Percentiles rank a stretch among this genome's conserved stretches.
Conservation (phyloP, 352 stramenopile species). For the Elongisporangium prolatum region DNA sequence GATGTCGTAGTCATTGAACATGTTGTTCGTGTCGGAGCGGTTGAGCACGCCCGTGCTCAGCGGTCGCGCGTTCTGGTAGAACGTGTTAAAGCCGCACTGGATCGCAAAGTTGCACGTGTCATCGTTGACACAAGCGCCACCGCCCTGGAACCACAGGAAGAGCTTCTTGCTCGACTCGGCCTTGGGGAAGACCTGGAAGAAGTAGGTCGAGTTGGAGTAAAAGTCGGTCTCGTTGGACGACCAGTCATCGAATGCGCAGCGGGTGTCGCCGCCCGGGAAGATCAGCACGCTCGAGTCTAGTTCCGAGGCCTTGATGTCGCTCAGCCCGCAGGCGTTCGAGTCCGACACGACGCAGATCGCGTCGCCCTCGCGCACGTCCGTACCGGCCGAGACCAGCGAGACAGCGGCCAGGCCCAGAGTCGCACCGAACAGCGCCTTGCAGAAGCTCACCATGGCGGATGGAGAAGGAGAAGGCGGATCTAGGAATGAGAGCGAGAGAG, state of each 20-base stretch:
- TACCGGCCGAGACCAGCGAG: conserved; percentile 3
- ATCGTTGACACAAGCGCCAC: conserved; percentile 62
- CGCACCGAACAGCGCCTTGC: not conserved
- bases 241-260: conserved; percentile 58
- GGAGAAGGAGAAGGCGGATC: not conserved
- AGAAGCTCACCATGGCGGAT: not conserved
- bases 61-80: conserved; percentile 40
- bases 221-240: conserved; percentile 31
- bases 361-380: conserved; percentile 34
- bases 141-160: conserved; percentile 68
- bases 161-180: conserved; percentile 55
- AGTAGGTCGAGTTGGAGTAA: conserved; percentile 54
- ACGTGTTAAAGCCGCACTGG: conserved; percentile 58
- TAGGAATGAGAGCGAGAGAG: not conserved
- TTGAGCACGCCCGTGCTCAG: conserved; percentile 56
- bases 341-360: conserved; percentile 49
- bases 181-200: conserved; percentile 71
- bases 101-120: conserved; percentile 58
- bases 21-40: conserved; percentile 50
- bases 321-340: conserved; percentile 40
- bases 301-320: conserved; percentile 38
- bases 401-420: not conserved
- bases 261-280: conserved; percentile 45
- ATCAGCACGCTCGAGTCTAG: conserved; percentile 50
- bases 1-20: conserved; percentile 78